Percentiles rank a stretch among this genome's conserved stretches.
Evolutionary conservation across 257 asterid genomes (phyloP).

Genomic region (Coffea canephora): DNA sequence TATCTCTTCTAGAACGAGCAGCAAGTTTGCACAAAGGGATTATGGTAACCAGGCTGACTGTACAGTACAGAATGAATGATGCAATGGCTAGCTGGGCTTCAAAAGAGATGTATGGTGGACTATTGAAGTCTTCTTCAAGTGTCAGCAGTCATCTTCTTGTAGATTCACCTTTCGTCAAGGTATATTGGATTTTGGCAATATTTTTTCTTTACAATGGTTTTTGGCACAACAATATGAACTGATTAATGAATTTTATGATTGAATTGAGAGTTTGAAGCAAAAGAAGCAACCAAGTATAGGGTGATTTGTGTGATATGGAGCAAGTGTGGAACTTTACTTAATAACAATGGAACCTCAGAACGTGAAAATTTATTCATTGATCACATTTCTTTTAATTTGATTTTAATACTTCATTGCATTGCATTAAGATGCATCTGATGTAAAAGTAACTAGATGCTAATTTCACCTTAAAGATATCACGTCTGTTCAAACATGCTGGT

Average conservation of each 20-base stretch:
- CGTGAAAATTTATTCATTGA: neutral
- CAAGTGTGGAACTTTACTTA: neutral
- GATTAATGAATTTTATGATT: neutral
- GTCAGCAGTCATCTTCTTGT: slow-evolving; percentile 87
- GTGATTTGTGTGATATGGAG: neutral
- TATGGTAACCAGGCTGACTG: slow-evolving; percentile 61
- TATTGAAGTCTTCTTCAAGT: slow-evolving; percentile 57
- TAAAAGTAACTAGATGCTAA: neutral
- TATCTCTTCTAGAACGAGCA: slow-evolving; percentile 81
- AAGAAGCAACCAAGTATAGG: slow-evolving; percentile 11
- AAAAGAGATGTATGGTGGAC: slow-evolving; percentile 90
- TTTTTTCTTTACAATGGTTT: neutral
- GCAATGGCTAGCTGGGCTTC: slow-evolving; percentile 99
- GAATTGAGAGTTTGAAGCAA: neutral
- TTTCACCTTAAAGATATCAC: neutral
- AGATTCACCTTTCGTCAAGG: slow-evolving; percentile 93
- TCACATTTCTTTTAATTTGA: neutral
- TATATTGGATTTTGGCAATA: slow-evolving; percentile 19
- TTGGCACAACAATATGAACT: neutral
- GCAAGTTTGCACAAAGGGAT: slow-evolving; percentile 63
- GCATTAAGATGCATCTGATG: neutral
- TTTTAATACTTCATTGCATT: neutral
- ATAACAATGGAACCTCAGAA: neutral
- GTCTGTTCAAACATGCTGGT: neutral
- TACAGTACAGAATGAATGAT: slow-evolving; percentile 84